Base-by-base conservation (phyloP, 2,329 filamentous ascomycete genomes). In the Fusarium incarnatum region DNA sequence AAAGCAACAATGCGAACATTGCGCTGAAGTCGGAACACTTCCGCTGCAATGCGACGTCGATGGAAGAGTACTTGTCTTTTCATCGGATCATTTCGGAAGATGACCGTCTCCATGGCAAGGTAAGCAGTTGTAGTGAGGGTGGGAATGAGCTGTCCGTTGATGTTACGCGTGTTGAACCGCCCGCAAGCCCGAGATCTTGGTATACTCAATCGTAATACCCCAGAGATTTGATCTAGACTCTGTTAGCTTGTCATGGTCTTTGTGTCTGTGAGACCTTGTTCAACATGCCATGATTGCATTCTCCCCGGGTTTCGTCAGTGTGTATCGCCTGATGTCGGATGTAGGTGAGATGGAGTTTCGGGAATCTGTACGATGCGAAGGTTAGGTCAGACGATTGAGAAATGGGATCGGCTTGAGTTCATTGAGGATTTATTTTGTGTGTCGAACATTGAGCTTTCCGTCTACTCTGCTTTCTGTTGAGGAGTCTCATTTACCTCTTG, bases 71-170 rank as follows among this genome's bases (percentile, higher is more conserved):
- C 20, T 28, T 47, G 27, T 30, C 12, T 23, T 28, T 30, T 48
- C 23, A 23, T 48, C 66, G 68, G 68, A 37, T 59, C 62, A 50
- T 67, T 40, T 72, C 69, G 69, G 56, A 41, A 28, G 13, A 65
- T 32, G 55, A 15, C 22, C 45, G 52, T 28, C 30, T 59, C 30
- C 53, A 68, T 45, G 55, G 53, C 15, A 28, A 7, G 28, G 23
- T 18, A 27, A 9, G 5, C 15, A 18, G 46, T 16, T 32, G 27
- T 67, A 56, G 28, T 60, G 49, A 45, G 41, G 37, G 18, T 11
- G 2, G 6, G 5, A 10, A 40, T 37, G 13, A 40, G 30, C 12
- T 50, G 45, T n/a, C 22, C 37, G 15, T 23, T 42, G 8, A 18
- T 32, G 2, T 25, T 18, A 45, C 16, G 45, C 34, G 10, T 37